These are phyloP conservation scores for Schrenkiella parvula DNA, from an alignment of 345 rosid species.

Conservation along the genomic window DNA sequence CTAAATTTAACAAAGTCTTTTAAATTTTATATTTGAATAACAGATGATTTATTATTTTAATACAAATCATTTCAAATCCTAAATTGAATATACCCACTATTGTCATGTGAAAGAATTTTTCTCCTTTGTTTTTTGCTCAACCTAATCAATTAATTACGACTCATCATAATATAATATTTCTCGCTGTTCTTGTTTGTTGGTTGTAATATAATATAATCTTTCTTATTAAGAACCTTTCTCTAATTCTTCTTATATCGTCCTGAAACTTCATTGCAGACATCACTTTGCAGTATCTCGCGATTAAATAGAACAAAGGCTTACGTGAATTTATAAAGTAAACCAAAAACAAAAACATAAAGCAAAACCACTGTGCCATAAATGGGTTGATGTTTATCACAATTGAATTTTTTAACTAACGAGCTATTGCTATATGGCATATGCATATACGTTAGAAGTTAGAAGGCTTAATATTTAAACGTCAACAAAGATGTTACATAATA, in stretches of 20 bases:
- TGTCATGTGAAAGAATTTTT: no score
- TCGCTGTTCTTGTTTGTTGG: no score
- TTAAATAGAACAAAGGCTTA: no score
- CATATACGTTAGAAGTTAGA: background rate
- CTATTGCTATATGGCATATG: background rate
- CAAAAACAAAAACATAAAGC: background rate
- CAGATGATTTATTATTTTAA: no score
- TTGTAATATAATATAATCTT: background rate
- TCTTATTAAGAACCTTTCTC: background rate
- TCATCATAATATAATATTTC: no score
- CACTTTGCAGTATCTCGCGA: background rate
- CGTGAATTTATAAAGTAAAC: background rate
- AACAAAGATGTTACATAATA: background rate
- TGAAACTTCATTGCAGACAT: slow-evolving; percentile 9
- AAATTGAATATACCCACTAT: no score
- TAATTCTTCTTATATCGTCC: background rate
- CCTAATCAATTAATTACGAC: no score
- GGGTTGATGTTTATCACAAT: slow-evolving; percentile 1
- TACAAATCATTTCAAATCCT: no score
- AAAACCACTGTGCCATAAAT: background rate
- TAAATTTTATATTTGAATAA: no score
- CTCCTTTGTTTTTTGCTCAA: no score
- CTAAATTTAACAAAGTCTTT: no score
- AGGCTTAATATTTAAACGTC: background rate
- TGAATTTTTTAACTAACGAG: background rate